Evolutionary conservation across 2,329 filamentous ascomycete species (phyloP).

Genomic region (Corinectria fuckeliana): DNA sequence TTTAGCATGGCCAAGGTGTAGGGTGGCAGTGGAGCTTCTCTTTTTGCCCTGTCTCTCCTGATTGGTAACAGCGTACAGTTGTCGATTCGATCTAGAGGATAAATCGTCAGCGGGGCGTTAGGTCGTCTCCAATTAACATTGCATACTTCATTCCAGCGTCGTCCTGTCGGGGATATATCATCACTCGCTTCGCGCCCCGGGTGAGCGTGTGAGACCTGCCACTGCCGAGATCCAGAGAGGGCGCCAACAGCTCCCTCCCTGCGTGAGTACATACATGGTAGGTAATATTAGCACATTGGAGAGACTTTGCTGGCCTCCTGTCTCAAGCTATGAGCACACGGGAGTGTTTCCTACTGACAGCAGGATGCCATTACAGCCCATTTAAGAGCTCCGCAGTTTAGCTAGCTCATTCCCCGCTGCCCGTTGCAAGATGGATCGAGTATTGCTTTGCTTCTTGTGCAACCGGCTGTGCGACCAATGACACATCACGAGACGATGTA

Average conservation of each 20-base stretch:
- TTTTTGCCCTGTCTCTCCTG: too few species aligned
- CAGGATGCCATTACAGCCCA: neutral
- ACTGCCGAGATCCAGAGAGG: neutral
- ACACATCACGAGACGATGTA: constrained; percentile 19
- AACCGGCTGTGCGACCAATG: constrained; percentile 24
- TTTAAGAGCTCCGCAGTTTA: neutral
- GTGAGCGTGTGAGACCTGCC: neutral
- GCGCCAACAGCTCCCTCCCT: neutral
- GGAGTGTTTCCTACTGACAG: neutral
- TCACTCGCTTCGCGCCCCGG: neutral
- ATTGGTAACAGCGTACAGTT: neutral
- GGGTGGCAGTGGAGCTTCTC: neutral
- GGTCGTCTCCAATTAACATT: neutral
- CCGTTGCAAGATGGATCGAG: neutral
- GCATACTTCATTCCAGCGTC: neutral
- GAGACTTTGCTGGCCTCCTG: neutral
- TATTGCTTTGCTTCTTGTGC: neutral
- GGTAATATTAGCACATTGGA: too few species aligned
- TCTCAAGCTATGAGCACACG: neutral
- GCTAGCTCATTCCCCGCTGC: neutral
- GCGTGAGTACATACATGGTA: too few species aligned
- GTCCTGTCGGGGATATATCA: neutral
- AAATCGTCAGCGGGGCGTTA: neutral
- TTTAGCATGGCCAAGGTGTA: neutral
- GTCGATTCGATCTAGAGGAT: neutral